A percentile compares a stretch with the other conserved stretches of the same genome.
Evolutionary conservation across 78 protist species (phyloP).

Genomic region (Dictyostelium discoideum): DNA sequence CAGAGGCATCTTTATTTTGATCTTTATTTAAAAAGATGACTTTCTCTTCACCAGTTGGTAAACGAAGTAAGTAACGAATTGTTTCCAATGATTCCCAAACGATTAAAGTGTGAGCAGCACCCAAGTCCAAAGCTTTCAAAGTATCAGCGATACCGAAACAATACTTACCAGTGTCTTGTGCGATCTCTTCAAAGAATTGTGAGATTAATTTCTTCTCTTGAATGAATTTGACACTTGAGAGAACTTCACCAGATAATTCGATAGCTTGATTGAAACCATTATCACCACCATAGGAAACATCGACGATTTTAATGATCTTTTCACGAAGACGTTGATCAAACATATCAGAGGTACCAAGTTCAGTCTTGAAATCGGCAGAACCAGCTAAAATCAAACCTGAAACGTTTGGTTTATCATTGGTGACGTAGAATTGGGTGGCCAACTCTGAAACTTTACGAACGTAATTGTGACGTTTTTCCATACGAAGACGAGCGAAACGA

Average conservation of each 20-base stretch:
- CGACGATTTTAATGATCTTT: slow-evolving; percentile 95
- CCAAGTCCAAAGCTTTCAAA: slow-evolving; percentile 93
- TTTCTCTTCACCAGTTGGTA: slow-evolving; percentile 54
- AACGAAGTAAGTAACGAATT: slow-evolving; percentile 75
- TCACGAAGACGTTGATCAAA: slow-evolving; percentile 97
- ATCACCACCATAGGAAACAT: slow-evolving; percentile 97
- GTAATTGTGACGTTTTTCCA: slow-evolving; percentile 99
- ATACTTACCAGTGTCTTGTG: slow-evolving; percentile 97
- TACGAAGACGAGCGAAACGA: slow-evolving; percentile 99
- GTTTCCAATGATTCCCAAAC: slow-evolving; percentile 96
- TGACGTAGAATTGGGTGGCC: slow-evolving; percentile 96
- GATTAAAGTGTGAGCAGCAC: slow-evolving; percentile 95
- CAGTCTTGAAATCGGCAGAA: slow-evolving; percentile 99
- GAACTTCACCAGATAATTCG: slow-evolving; percentile 94
- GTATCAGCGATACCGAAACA: slow-evolving; percentile 98
- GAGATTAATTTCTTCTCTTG: slow-evolving; percentile 98
- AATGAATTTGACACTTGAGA: slow-evolving; percentile 97
- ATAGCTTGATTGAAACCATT: slow-evolving; percentile 99
- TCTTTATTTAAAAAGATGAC: slow-evolving; percentile 81
- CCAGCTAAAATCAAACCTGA: slow-evolving; percentile 99
- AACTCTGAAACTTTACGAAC: slow-evolving; percentile 98
- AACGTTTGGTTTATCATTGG: slow-evolving; percentile 97
- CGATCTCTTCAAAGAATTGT: slow-evolving; percentile 97
- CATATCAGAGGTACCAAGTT: slow-evolving; percentile 91
- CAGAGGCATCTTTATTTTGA: slow-evolving; percentile 72